Percentiles rank a stretch among this genome's conserved stretches.
phyloP scores from a whole-genome alignment of 495 filamentous ascomycete genomes.

The Terfezia boudieri region DNA sequence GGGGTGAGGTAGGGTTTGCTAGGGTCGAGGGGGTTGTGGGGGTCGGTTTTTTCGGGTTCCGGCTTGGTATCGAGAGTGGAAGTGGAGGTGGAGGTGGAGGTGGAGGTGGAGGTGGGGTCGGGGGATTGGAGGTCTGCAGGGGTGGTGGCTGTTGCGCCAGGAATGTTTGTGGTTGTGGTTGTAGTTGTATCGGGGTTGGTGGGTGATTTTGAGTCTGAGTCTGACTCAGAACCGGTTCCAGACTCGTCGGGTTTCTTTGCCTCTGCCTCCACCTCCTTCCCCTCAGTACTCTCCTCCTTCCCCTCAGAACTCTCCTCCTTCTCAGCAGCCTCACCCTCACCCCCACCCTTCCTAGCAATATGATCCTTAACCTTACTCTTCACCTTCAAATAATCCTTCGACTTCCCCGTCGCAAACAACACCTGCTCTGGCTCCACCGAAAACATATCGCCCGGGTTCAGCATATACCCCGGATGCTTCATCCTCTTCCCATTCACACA shows the following conservation, averaged over 20 bases:
- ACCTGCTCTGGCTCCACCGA: conserved; percentile 77
- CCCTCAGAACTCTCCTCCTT: conserved; percentile 9
- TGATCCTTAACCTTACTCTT: conserved; percentile 1
- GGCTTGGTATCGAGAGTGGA: conserved; percentile 22
- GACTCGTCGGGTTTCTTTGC: conserved; percentile 6
- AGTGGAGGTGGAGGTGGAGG: background rate
- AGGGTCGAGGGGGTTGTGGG: conserved; percentile 50
- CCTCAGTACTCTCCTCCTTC: conserved; percentile 10
- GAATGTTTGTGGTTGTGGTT: background rate
- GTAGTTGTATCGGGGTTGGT: background rate
- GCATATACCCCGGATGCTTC: conserved; percentile 73
- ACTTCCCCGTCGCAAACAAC: conserved; percentile 59
- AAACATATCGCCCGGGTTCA: conserved; percentile 96
- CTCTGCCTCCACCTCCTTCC: conserved; percentile 16
- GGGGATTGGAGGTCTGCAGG: background rate
- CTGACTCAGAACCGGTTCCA: background rate
- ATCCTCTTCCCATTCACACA: conserved; percentile 97
- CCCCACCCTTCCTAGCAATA: background rate
- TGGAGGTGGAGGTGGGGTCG: background rate
- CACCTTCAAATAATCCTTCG: conserved; percentile 26
- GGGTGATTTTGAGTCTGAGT: background rate
- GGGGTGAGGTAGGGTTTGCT: conserved; percentile 75
- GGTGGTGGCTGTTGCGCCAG: background rate
- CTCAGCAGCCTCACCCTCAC: conserved; percentile 16
- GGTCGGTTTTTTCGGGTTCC: conserved; percentile 18